phyloP scores from a whole-genome alignment of 208 protist genomes.

The Trypanosoma congolense region DNA sequence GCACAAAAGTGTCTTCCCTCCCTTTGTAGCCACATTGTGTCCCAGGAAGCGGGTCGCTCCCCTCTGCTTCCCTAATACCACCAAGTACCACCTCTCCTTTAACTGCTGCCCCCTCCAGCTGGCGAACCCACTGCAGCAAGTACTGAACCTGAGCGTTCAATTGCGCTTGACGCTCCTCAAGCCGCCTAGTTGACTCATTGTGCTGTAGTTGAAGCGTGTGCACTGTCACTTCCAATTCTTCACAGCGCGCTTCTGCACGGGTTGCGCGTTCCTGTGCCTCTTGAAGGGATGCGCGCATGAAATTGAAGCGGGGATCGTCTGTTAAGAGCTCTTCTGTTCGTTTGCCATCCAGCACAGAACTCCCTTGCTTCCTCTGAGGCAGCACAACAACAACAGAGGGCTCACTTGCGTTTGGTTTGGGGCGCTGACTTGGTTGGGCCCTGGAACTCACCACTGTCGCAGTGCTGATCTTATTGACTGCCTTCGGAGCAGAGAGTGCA shows the following conservation, averaged over 20 bases:
- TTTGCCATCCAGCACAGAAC: not conserved
- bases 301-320: constrained; percentile 15
- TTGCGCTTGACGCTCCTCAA: constrained; percentile 20
- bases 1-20: not conserved
- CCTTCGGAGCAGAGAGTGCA: not conserved
- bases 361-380: not conserved
- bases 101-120: not conserved
- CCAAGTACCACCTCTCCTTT: constrained; percentile 1
- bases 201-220: constrained; percentile 15
- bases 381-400: not conserved
- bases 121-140: constrained; percentile 17
- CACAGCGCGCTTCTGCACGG: constrained; percentile 26
- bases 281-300: constrained; percentile 14
- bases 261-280: constrained; percentile 22
- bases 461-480: not conserved
- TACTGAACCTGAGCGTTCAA: constrained; percentile 27
- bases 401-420: not conserved
- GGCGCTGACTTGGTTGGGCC: not conserved
- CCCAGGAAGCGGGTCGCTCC: not conserved
- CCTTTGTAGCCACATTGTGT: constrained; percentile 2
- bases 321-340: not conserved
- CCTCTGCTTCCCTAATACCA: not conserved
- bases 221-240: constrained; percentile 25
- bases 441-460: not conserved
- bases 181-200: constrained; percentile 10